Evolutionary conservation across 225 moss, liverwort and hornwort genomes (phyloP), one percentile per base, ranked within the genome.

Genomic region (Thuidium tamariscinum): DNA sequence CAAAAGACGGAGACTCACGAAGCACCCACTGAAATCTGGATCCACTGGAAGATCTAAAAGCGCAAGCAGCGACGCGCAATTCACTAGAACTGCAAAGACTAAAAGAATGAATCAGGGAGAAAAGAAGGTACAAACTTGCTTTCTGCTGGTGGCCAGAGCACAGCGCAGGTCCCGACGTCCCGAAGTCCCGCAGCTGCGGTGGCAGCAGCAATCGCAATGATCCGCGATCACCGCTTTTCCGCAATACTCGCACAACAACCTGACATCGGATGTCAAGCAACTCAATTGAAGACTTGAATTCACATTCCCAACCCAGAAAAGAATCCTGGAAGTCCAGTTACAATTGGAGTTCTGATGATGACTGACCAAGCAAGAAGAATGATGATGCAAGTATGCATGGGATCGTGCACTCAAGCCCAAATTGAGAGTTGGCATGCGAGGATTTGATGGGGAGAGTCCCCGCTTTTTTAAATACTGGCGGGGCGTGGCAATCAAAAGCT

Each of bases 11-110:
- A 62, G 39, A 63, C 72, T 49, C 34, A 82, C 82, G 27, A 87
- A 82, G 81, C 87, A 82, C 85, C 85, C 69, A 37, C 66, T 82
- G 85, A 80, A 83, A 88, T 90, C 83, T 75, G 83, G 42, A 85
- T 74, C 67, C 74, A 49, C 55, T 10, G 15, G 4, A 73, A 37
- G 79, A 19, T 27, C 59, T 27, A 39, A 29, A 13, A 20, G 22
- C 84, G n/a, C 64, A 64, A 66, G 36, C 65, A 82, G 37, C 60
- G n/a, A 71, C 30, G 11, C 17, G 25, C 30, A n/a, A 60, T 39
- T 42, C 19, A 25, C 32, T 57, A 49, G 63, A 77, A 64, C n/a
- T 27, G n/a, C 41, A 66, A 69, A 20, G 19, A 57, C 39, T 3
- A 9, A 17, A 52, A 62, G 10, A 26, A 54, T 23, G 61, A 83